Evolutionary conservation across 2,329 filamentous ascomycete genomes (phyloP), one percentile per base, ranked within the genome.

Genomic region (Sphaceloma murrayae): DNA sequence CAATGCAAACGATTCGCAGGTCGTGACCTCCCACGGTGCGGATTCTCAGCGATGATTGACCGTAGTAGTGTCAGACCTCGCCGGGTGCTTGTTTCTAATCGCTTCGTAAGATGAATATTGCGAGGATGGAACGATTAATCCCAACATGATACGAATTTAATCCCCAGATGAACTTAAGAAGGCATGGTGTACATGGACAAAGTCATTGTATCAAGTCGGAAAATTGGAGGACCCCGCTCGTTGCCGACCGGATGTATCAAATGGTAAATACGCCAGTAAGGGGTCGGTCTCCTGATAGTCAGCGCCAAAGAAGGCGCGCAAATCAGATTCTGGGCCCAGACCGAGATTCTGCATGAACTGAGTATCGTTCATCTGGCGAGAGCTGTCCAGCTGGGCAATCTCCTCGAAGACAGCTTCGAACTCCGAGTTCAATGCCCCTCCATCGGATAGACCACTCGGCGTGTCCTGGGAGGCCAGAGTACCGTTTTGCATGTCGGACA

Each of bases 301-400:
- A 2, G 59, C 49, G 2, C 61, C 59, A 32, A 67, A 58, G 46
- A 75, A 67, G 50, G 77, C 74, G 0, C 69, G 67, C 39, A 80
- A 63, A 46, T 77, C 75, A 24, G 73, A 71, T 18, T 77, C 77
- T 0, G 77, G 77, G 1, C 72, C 75, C 55, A 80, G 79, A 0
- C 78, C 78, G 14, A 82, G 63, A 52, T 81, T 81, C 33, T 75
- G 69, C 76, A 81, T 78, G 53, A 81, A 80, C 49, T 78, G 74
- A 2, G 74, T 67, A 50, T 69, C 67, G 18, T 74, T 72, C 33
- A 74, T 60, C 26, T 64, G 62, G 43, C 74, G 68, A 16, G 66
- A 67, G 2, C 67, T 71, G 52, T 77, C 74, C 22, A 77, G 60
- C 6, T 73, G 72, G 2, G 73, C 73, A 27, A 78, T 58, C 50